Evolutionary conservation across 371 early-diverging fungal species (phyloP).

Genomic region (Zychaea mexicana): DNA sequence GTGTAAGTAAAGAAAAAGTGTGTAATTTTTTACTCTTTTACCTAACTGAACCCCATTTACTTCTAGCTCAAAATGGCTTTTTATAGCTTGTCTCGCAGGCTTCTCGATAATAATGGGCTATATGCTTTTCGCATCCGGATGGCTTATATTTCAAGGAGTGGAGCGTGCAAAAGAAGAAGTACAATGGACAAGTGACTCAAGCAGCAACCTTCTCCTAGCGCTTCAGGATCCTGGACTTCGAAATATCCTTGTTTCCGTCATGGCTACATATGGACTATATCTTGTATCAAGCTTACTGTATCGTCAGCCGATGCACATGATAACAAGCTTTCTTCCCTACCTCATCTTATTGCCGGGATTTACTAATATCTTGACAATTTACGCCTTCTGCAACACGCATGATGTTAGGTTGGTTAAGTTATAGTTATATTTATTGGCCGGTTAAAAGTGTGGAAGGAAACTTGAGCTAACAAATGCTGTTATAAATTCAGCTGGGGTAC

Average conservation of each 20-base stretch:
- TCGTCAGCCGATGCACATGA: constrained; percentile 70
- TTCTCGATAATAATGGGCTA: constrained; percentile 49
- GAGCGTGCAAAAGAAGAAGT: constrained; percentile 27
- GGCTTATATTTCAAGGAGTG: constrained; percentile 55
- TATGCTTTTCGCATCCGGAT: constrained; percentile 44
- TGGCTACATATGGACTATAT: constrained; percentile 70
- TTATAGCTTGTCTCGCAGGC: constrained; percentile 36
- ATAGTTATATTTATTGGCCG: not conserved
- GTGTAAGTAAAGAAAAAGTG: constrained; percentile 52
- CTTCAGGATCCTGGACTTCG: constrained; percentile 52
- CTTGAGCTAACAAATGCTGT: not conserved
- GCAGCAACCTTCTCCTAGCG: constrained; percentile 24
- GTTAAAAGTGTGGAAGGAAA: not conserved
- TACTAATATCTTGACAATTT: constrained; percentile 68
- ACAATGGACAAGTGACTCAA: constrained; percentile 30
- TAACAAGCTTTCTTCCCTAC: constrained; percentile 67
- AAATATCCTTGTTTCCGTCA: constrained; percentile 57
- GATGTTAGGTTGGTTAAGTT: constrained; percentile 59
- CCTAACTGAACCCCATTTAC: not conserved
- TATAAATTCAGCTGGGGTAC: constrained; percentile 82
- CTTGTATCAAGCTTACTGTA: constrained; percentile 62
- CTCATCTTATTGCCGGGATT: constrained; percentile 64
- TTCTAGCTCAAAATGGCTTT: constrained; percentile 39
- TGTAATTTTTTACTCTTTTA: too few relatives aligned
- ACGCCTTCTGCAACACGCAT: constrained; percentile 75